Evolutionary conservation across 2,329 filamentous ascomycete species (phyloP).

Genomic region (Tolypocladium ophioglossoides): DNA sequence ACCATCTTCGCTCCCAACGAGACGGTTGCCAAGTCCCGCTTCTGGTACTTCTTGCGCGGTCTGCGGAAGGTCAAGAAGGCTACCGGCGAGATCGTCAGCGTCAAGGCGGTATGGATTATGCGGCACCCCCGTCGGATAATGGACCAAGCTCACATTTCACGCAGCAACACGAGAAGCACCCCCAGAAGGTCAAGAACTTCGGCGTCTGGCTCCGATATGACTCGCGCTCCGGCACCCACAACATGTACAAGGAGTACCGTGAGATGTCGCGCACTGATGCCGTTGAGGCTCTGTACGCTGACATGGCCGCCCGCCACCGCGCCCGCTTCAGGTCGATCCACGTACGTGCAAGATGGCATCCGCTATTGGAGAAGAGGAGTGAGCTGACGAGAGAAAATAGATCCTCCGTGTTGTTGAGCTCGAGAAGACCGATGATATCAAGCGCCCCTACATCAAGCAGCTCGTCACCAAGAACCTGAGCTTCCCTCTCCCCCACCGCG

Average conservation of each 20-base stretch:
- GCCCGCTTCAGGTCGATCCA: conserved; percentile 97
- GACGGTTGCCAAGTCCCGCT: conserved; percentile 98
- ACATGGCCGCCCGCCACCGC: conserved; percentile 97
- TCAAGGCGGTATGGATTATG: conserved; percentile 69
- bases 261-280: conserved; percentile 95
- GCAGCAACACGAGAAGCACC: conserved; percentile 97
- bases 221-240: conserved; percentile 99
- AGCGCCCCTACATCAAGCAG: conserved; percentile 99
- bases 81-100: conserved; percentile 95
- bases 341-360: conserved; percentile 50
- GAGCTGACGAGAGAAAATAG: conserved; percentile 33
- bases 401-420: conserved; percentile 98
- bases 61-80: conserved; percentile 99
- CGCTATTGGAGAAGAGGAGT: neutral
- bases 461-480: conserved; percentile 88
- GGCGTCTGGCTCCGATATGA: conserved; percentile 99
- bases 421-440: conserved; percentile 88
- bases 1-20: conserved; percentile 98
- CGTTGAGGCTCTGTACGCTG: conserved; percentile 95
- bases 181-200: conserved; percentile 99
- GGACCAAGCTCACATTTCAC: conserved; percentile 4
- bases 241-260: conserved; percentile 99
- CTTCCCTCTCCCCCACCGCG: conserved; percentile 97
- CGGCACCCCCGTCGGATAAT: neutral
- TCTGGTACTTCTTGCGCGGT: conserved; percentile 99